These are phyloP conservation scores for Amesomyces nigricolor DNA, from an alignment of 2,329 filamentous ascomycete species.

Conservation along the genomic window DNA sequence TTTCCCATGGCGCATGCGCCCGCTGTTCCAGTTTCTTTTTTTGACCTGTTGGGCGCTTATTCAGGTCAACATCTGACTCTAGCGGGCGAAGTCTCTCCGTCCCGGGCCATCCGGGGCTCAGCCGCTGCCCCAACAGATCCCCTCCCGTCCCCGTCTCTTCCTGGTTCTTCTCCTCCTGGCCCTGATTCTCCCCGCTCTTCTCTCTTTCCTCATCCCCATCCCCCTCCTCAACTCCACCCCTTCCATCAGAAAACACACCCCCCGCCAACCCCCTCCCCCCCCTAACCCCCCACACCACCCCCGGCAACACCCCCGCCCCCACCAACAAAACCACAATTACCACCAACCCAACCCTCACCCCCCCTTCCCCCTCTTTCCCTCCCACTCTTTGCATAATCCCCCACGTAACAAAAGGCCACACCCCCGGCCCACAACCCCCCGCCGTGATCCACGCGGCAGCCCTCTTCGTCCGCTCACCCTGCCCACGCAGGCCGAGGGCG, in stretches of 20 bases:
- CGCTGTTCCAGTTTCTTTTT: background rate
- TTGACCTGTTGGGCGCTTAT: background rate
- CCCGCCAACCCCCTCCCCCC: too few relatives aligned
- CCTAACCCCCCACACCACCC: too few relatives aligned
- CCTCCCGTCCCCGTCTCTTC: background rate
- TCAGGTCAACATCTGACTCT: background rate
- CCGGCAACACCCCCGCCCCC: too few relatives aligned
- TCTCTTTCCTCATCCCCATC: background rate
- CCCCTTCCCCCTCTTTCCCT: conserved; percentile 31
- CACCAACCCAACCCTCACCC: background rate
- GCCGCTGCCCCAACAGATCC: background rate
- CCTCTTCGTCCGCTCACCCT: conserved; percentile 74
- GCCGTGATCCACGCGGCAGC: conserved; percentile 74
- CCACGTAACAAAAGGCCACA: conserved; percentile 70
- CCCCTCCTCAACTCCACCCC: background rate
- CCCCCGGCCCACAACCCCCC: conserved; percentile 65
- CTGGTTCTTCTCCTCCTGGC: too few relatives aligned
- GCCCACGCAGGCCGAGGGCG: conserved; percentile 69
- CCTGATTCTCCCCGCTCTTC: background rate
- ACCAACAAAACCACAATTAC: too few relatives aligned
- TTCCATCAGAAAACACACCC: too few relatives aligned
- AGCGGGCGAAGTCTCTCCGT: background rate
- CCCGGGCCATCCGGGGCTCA: background rate
- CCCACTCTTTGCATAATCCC: conserved; percentile 56
- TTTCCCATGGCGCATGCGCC: conserved; percentile 15